Base-by-base conservation (phyloP, 805 yeast species). In the Candida chauliodis region DNA sequence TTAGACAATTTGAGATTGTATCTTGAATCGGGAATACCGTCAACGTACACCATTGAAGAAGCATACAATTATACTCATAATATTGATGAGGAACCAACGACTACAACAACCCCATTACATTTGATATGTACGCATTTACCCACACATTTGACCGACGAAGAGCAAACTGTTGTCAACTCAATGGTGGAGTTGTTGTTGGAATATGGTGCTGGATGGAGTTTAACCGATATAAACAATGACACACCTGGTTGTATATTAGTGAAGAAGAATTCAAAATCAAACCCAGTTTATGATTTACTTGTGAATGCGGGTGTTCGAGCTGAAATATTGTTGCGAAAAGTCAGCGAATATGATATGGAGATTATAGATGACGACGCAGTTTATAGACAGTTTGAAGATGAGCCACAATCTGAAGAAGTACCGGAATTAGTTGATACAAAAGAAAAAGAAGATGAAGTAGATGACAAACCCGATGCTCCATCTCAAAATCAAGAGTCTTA, bases 141-240 rank as follows among this genome's bases (percentile, higher is more conserved):
- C 1, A 72, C 74, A 0, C 75, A 76, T 43, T 42, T 60, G 2
- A 51, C 61, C 0, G 69, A 60, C 0, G 84, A 78, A 39, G 67
- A 69, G 39, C 46, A 55, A 1, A 35, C 32, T 2, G 66, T 76
- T 1, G 71, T 81, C 0, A 41, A 62, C 22, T 56, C 61, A 9
- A 71, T 90, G 78, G 78, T 87, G 42, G 76, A 77, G 20, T 71
- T 68, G 15, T 59, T 90, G 42, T 81, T 90, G 47, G 79, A 85
- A 52, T 83, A 79, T 55, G 97, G 97, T 20, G 96, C 95, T 0
- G 95, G 95, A 8, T 90, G 97, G 97, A 81, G 84, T 58, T 69
- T 85, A 49, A 66, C 79, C 2, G 95, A 89, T 56, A 73, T 69
- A 42, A 75, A 81, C 37, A 71, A 78, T 47, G 80, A 81, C 44